These are phyloP conservation scores for Gastrodia elata DNA, from an alignment of 106 monocot genomes.

Conservation along the genomic window DNA sequence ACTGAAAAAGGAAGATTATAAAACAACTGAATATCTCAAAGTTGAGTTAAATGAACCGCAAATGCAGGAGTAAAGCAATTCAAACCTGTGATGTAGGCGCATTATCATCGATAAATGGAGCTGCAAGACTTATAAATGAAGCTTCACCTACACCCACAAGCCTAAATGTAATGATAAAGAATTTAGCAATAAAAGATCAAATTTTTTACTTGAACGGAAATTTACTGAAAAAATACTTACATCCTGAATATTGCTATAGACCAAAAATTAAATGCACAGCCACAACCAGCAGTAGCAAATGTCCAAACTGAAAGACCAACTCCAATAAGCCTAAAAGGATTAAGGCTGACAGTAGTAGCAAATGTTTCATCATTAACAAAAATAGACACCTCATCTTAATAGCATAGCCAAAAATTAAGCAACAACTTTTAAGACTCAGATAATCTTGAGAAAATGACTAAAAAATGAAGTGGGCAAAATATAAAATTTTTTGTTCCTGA, in stretches of 20 bases:
- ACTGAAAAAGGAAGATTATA: neutral
- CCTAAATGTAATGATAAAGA: slow-evolving; percentile 31
- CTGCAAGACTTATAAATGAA: slow-evolving; percentile 98
- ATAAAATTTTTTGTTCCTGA: neutral
- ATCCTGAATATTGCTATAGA: slow-evolving; percentile 91
- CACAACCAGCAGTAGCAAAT: slow-evolving; percentile 90
- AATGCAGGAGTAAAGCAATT: neutral
- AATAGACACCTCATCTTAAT: neutral
- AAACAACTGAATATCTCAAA: neutral
- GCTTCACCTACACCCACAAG: slow-evolving; percentile 98
- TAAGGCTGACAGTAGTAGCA: slow-evolving; percentile 45
- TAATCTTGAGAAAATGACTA: neutral
- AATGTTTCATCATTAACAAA: neutral
- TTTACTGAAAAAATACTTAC: slow-evolving; percentile 31
- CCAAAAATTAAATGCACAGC: slow-evolving; percentile 88
- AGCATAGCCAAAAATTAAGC: neutral
- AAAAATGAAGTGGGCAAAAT: too few species aligned
- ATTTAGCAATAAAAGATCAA: neutral
- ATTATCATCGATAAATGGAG: slow-evolving; percentile 99
- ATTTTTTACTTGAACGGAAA: neutral
- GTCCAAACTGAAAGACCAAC: slow-evolving; percentile 92
- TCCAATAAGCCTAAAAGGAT: slow-evolving; percentile 98
- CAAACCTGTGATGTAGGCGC: slow-evolving; percentile 78
- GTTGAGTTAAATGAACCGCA: neutral
- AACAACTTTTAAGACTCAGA: neutral